Base-by-base conservation (phyloP, 371 early-diverging fungal genomes). In the Lichtheimia ornata region DNA sequence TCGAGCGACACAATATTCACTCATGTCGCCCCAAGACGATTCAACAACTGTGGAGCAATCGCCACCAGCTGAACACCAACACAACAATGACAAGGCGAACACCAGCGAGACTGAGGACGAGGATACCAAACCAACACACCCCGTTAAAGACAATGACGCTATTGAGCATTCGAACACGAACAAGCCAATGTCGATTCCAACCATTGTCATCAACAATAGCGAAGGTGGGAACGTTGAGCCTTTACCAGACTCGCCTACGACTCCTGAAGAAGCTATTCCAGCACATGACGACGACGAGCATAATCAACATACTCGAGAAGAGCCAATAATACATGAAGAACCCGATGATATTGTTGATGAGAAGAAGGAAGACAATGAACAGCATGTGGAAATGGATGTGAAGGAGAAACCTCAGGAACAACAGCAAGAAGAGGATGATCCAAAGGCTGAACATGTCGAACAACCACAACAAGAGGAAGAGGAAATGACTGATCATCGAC, bases 141-240 rank as follows among this genome's bases (percentile, higher is more conserved):
- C 54, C 54, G n/a, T 27, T 15, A 40, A 54, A 12, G n/a, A n/a
- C 56, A 22, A 43, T 9, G 56, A 35, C 54, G 4, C 22, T 28
- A 7, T 27, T 5, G 54, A 54, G 2, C 11, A 25, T 15, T 3
- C 13, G 9, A 18, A 40, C 40, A 54, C 13, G 9, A n/a, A 20
- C 40, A 54, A 13, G 20, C 54, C 54, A 15, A 56, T 56, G 41
- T 1, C 44, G 14, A 56, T 56, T 56, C 56, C 56, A n/a, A 56
- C 56, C n/a, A 56, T 56, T 56, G 43, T 56, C 15, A 56, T 56
- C 24, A 41, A 56, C 24, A 28, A 56, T 20, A 42, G 56, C 14
- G 56, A 56, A 22, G 56, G 41, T 42, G 44, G 40, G 9, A 18
- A n/a, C n/a, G n/a, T 47, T 22, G 18, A 47, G 17, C 47, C 47